phyloP scores from a whole-genome alignment of 2,329 filamentous ascomycete species.

The Onygenales sp. region DNA sequence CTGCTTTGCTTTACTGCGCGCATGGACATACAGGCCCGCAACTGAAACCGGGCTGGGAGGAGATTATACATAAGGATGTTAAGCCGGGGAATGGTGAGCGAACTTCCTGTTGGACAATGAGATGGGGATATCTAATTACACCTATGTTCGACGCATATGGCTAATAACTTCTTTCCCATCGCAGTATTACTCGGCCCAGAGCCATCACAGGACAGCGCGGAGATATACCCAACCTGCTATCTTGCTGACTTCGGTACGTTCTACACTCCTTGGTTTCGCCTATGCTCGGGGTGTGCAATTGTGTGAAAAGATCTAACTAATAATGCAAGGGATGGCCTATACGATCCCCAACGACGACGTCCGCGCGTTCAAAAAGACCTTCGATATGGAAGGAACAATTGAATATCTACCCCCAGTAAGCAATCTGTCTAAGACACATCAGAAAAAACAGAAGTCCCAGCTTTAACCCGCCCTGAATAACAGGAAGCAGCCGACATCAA shows the following conservation, averaged over 20 bases:
- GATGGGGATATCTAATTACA: no score
- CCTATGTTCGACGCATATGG: background rate
- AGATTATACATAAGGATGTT: conserved; percentile 8
- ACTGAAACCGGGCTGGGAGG: conserved; percentile 6
- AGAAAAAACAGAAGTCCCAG: background rate
- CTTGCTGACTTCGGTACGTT: conserved; percentile 7
- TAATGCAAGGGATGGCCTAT: conserved; percentile 5
- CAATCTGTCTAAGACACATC: background rate
- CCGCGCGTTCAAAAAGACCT: conserved; percentile 5
- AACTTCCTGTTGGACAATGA: background rate
- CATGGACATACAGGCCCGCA: conserved; percentile 1
- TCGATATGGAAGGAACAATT: background rate
- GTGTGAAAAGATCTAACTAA: background rate
- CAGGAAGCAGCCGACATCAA: conserved; percentile 2
- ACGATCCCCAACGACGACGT: conserved; percentile 8
- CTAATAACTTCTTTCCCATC: background rate
- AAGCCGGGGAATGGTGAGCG: conserved; percentile 8
- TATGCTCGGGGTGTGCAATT: background rate
- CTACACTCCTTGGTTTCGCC: background rate
- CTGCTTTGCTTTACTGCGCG: conserved; percentile 6
- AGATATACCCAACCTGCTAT: conserved; percentile 5
- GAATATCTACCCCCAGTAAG: conserved; percentile 5
- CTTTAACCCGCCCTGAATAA: background rate
- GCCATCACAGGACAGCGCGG: conserved; percentile 1
- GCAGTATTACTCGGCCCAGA: conserved; percentile 4